Conservation (phyloP, 2,329 filamentous ascomycete genomes). For the Colletotrichum trifolii region DNA sequence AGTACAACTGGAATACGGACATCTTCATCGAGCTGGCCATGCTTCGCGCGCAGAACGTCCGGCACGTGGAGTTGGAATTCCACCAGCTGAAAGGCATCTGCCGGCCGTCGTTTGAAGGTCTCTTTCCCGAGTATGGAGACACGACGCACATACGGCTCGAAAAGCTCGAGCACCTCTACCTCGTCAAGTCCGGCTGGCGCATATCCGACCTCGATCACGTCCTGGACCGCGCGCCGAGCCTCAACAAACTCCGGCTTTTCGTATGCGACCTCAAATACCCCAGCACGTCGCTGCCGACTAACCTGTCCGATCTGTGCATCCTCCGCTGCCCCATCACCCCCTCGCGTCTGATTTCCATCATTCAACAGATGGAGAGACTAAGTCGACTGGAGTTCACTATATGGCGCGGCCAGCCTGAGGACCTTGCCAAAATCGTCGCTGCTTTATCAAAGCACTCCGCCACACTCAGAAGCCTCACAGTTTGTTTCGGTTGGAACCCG, state of each 20-base stretch:
- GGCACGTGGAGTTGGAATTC: slow-evolving; percentile 9
- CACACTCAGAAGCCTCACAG: slow-evolving; percentile 18
- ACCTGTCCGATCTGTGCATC: slow-evolving; percentile 12
- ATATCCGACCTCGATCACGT: slow-evolving; percentile 21
- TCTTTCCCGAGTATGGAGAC: background rate
- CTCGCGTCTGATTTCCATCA: slow-evolving; percentile 2
- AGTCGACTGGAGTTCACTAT: slow-evolving; percentile 4
- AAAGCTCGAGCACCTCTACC: slow-evolving; percentile 10
- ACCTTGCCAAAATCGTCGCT: background rate
- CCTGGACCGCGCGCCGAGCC: slow-evolving; percentile 16
- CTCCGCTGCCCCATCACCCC: background rate
- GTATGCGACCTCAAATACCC: slow-evolving; percentile 2
- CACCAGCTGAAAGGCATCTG: slow-evolving; percentile 16
- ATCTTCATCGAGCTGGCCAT: slow-evolving; percentile 22
- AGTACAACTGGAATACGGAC: slow-evolving; percentile 19
- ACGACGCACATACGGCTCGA: slow-evolving; percentile 1
- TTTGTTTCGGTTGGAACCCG: slow-evolving; percentile 3
- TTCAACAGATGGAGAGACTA: background rate
- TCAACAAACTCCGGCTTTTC: slow-evolving; percentile 8
- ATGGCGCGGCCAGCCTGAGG: slow-evolving; percentile 2
- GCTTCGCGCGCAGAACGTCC: slow-evolving; percentile 4
- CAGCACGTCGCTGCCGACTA: background rate
- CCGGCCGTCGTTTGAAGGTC: slow-evolving; percentile 19
- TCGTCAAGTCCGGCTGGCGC: slow-evolving; percentile 1
- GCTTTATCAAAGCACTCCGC: slow-evolving; percentile 14